Conservation (phyloP, 208 protist genomes). For the Trypanosoma mega region DNA sequence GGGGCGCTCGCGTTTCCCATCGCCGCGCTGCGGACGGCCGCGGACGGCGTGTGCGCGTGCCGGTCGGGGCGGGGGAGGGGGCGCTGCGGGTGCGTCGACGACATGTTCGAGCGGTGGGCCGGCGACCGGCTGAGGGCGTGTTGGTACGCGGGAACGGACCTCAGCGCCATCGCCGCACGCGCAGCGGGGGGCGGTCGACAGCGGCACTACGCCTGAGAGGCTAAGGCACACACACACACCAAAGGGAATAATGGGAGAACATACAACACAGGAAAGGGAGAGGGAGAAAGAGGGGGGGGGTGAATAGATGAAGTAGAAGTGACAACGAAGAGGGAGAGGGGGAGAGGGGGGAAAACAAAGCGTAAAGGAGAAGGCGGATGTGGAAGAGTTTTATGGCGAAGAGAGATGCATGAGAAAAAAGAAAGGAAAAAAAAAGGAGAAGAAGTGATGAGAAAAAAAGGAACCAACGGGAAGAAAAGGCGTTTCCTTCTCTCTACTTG, state of each 20-base stretch:
- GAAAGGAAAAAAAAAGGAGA: slow-evolving; percentile 1
- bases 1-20: slow-evolving; percentile 56
- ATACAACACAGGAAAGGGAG: no score
- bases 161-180: slow-evolving; percentile 43
- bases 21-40: slow-evolving; percentile 43
- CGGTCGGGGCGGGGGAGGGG: slow-evolving; percentile 50
- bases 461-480: no score
- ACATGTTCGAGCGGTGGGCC: slow-evolving; percentile 86
- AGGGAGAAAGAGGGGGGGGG: no score
- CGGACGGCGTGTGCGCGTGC: slow-evolving; percentile 55
- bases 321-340: no score
- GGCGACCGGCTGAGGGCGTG: slow-evolving; percentile 56
- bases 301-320: no score
- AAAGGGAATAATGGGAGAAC: no score
- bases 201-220: background rate
- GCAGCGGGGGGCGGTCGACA: slow-evolving; percentile 9
- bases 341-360: no score
- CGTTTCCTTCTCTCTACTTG: no score
- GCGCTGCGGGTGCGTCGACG: slow-evolving; percentile 87
- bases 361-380: no score
- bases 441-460: slow-evolving; percentile 3
- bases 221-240: no score
- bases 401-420: no score
- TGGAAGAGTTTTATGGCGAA: no score
- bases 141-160: slow-evolving; percentile 68